Base-by-base conservation (phyloP, 108 stramenopile genomes). In the Cyclotella distinguenda region DNA sequence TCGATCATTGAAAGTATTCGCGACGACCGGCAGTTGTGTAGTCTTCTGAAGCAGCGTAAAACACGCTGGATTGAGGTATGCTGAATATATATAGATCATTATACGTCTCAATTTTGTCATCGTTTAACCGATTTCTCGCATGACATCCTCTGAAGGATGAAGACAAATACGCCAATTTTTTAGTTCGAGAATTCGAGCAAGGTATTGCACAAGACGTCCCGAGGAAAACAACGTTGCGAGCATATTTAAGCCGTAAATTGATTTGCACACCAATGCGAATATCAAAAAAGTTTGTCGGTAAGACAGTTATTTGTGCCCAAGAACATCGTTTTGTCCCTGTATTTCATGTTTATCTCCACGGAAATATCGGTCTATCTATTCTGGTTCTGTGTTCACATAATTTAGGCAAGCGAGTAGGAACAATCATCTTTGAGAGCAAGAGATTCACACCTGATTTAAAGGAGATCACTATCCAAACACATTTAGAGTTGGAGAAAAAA, bases 251-350 rank as follows among this genome's bases (percentile, higher is more conserved):
- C 52, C 49, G 60, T 7, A 75, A 67, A 42, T 53, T 75, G 30
- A 49, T 61, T 10, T 75, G 74, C 46, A 40, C 74, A 7, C 60
- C 60, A 18, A 75, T 75, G 74, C 63, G 74, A 3, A 54, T 75
- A 16, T 67, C 66, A 1, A 75, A 75, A 42, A 75, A 68, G 43
- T 75, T 66, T 43, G 40, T 43, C 12, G 74, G 74, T 56, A 47
- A 45, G 52, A 40, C 36, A 15, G 28, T 34, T 6, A 16, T 39
- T 23, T 26, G 18, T 7, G 26, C n/a, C 32, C 46, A 23, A 35
- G 33, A 33, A 19, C 1, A 3, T 8, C 9, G 19, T 35, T 35
- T 22, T 13, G 1, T 22, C 3, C 10, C n/a, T n/a, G n/a, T n/a
- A n/a, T n/a, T n/a, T n/a, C n/a, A n/a, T n/a, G n/a, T n/a, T n/a